Base-by-base conservation (phyloP, 306 rosid genomes). In the Acacia confusa region DNA sequence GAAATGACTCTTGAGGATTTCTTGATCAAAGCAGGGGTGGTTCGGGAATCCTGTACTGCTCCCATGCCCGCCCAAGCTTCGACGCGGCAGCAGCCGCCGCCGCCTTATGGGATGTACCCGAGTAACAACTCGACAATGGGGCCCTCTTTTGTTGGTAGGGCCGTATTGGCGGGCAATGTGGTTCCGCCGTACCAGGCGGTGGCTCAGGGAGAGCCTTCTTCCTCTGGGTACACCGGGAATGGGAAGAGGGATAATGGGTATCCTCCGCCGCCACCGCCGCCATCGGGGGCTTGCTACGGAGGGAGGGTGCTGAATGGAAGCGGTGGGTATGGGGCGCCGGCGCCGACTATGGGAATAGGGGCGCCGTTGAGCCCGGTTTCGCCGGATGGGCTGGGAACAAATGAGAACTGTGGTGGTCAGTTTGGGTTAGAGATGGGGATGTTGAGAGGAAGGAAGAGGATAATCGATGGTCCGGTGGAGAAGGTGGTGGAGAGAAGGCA, bases 1-100 rank as follows among this genome's bases (percentile, higher is more conserved):
- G 94, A 91, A 85, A 91, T 94, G 97, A 94, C 98, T 6, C 52
- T 94, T 80, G 98, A 94, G 85, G 98, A 94, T 82, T 94, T 94
- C 77, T 78, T 94, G 73, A 25, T 90, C 6, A 94, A 90, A 77
- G 97, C 98, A 2, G 98, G 97, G 84, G 84, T 94, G n/a, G 98
- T 89, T 11, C 77, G 89, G 76, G 97, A 92, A 84, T 82, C 74
- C 2, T 43, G 77, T 41, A 6, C 40, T 72, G 24, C 32, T n/a
- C 0, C 73, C 0, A 63, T 19, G 50, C 61, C 86, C 2, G 57
- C 75, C 25, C 72, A 28, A 63, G 69, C 11, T 2, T 14, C 38
- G 9, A 15, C 69, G 2, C 84, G 70, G 4, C 84, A 77, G 47
- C 53, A 11, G 53, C 53, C 4, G 6, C 53, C 53, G 2, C 57